A percentile compares a stretch with the other conserved stretches of the same genome.
Conservation (phyloP, 129 eudicot species). For the Solidago caesia region DNA sequence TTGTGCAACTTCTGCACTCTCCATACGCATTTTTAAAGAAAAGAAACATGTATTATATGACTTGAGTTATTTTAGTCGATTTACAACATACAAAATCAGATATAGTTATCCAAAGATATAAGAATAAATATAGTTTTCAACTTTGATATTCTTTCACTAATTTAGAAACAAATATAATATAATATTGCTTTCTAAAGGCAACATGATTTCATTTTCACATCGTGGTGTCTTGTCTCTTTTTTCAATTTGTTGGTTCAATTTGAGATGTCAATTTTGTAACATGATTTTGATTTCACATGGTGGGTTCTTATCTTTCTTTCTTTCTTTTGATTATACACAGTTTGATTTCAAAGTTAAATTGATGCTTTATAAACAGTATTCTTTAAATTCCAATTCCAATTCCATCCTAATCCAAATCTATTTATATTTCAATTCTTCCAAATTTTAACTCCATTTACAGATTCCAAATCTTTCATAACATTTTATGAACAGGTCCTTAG, state of each 20-base stretch:
- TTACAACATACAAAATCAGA: neutral
- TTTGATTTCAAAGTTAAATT: neutral
- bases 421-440: too few relatives aligned
- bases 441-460: too few relatives aligned
- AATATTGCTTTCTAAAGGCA: neutral
- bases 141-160: too few relatives aligned
- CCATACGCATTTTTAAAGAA: neutral
- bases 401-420: too few relatives aligned
- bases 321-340: neutral
- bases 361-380: neutral
- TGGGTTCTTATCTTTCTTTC: neutral
- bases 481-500: too few relatives aligned
- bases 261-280: too few relatives aligned
- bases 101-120: neutral
- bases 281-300: neutral
- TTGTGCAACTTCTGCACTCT: neutral
- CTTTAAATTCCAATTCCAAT: too few relatives aligned
- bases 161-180: neutral
- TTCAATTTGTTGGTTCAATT: neutral
- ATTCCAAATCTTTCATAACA: too few relatives aligned
- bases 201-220: constrained; percentile 9
- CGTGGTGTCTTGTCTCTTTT: neutral
- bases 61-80: neutral
- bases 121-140: too few relatives aligned
- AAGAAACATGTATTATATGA: neutral